Conservation (phyloP, 257 asterid genomes). For the Salvia miltiorrhiza region DNA sequence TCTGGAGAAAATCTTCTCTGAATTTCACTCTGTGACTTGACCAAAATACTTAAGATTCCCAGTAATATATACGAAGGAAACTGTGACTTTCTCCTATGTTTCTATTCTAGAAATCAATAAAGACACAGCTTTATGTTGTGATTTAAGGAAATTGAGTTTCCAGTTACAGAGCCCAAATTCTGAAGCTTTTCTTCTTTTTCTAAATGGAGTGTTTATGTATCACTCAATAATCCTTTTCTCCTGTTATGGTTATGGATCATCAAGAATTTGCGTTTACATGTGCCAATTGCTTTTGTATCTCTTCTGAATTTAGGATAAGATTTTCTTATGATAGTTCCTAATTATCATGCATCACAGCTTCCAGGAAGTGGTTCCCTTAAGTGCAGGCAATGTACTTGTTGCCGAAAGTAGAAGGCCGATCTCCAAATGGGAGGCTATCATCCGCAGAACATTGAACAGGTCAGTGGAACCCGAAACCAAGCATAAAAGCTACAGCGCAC, state of each 20-base stretch:
- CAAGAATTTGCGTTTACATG: neutral
- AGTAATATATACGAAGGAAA: neutral
- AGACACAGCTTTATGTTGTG: neutral
- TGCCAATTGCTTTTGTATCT: neutral
- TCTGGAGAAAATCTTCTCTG: neutral
- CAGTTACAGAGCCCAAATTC: neutral
- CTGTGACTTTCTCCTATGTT: neutral
- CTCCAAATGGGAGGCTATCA: slow-evolving; percentile 76
- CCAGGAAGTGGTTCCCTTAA: slow-evolving; percentile 93
- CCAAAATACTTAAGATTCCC: neutral
- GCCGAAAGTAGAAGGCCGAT: slow-evolving; percentile 79
- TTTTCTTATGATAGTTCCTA: neutral
- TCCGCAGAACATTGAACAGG: slow-evolving; percentile 68
- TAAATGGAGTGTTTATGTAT: neutral
- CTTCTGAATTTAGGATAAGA: neutral
- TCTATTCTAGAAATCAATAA: neutral
- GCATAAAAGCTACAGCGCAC: slow-evolving; percentile 80
- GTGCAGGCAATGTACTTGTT: slow-evolving; percentile 88
- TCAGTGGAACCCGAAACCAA: slow-evolving; percentile 45
- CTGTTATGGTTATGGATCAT: neutral
- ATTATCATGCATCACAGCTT: slow-evolving; percentile 45
- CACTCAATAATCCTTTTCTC: neutral
- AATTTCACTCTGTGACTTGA: neutral
- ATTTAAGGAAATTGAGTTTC: neutral
- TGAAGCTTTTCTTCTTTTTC: neutral